Percentiles rank a stretch among this genome's conserved stretches.
These are phyloP conservation scores for Coemansia aciculifera DNA, from an alignment of 192 early-diverging fungal species.

Conservation along the genomic window DNA sequence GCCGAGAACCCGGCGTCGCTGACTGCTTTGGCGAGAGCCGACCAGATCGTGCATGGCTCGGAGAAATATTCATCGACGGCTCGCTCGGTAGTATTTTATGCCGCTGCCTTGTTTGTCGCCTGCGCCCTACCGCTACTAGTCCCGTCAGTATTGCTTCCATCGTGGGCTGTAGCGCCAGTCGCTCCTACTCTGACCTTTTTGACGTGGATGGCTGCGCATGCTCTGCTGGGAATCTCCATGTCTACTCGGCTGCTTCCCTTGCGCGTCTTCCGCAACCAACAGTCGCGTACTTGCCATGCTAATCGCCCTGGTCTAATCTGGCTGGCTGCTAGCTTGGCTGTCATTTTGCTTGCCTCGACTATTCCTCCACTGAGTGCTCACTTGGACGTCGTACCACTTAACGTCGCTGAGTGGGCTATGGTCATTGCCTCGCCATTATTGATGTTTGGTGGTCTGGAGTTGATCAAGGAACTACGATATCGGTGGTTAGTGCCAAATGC, in stretches of 20 bases:
- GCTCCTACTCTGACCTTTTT: conserved; percentile 45
- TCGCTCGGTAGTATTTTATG: conserved; percentile 18
- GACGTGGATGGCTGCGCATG: conserved; percentile 42
- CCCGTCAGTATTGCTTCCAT: conserved; percentile 32
- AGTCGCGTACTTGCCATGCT: not conserved
- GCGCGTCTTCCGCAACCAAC: conserved; percentile 12
- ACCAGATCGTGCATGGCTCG: not conserved
- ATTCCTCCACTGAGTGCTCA: conserved; percentile 29
- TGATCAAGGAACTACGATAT: conserved; percentile 30
- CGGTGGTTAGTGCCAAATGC: not conserved
- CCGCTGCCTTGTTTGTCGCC: conserved; percentile 20
- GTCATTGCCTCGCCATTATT: conserved; percentile 27
- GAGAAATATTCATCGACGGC: not conserved
- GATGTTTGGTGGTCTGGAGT: conserved; percentile 31
- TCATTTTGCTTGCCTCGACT: conserved; percentile 14
- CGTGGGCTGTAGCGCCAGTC: conserved; percentile 38
- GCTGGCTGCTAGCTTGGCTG: conserved; percentile 16
- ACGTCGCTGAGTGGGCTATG: conserved; percentile 38
- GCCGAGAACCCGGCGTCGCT: conserved; percentile 10
- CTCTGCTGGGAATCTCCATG: conserved; percentile 40
- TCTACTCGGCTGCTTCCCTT: conserved; percentile 34
- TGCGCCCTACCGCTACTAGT: conserved; percentile 34
- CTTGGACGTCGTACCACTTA: conserved; percentile 32
- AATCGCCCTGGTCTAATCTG: conserved; percentile 21
- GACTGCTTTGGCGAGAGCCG: conserved; percentile 2